Percentiles rank a stretch among this genome's conserved stretches.
phyloP scores from a whole-genome alignment of 192 early-diverging fungal genomes.

The Coemansia asiatica region DNA sequence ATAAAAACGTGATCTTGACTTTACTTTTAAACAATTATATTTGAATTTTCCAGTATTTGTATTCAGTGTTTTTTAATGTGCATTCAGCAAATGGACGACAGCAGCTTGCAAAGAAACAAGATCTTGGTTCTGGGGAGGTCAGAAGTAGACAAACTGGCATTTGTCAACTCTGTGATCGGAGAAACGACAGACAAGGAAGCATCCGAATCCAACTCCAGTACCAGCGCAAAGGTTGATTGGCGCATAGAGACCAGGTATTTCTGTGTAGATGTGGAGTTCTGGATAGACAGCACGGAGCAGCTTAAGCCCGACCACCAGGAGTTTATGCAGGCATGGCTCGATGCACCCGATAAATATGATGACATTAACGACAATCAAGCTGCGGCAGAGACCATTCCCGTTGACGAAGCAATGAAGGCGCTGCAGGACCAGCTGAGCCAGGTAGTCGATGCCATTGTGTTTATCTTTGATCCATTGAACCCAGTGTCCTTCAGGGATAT shows the following conservation, averaged over 20 bases:
- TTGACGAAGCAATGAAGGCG: constrained; percentile 18
- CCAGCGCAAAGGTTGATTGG: constrained; percentile 26
- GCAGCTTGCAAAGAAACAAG: constrained; percentile 33
- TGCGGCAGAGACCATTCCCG: constrained; percentile 10
- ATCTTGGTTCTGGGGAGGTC: constrained; percentile 43
- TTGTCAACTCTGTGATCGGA: constrained; percentile 17
- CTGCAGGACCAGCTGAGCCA: constrained; percentile 40
- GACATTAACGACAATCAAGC: not conserved
- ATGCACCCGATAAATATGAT: constrained; percentile 14
- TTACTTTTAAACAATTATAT: too few species aligned
- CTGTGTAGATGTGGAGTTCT: constrained; percentile 33
- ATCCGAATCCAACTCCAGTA: not conserved
- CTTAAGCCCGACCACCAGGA: constrained; percentile 5
- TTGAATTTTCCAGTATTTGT: too few species aligned
- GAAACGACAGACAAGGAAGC: not conserved
- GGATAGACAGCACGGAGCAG: constrained; percentile 46
- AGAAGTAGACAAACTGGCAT: constrained; percentile 14
- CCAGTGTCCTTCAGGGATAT: constrained; percentile 40
- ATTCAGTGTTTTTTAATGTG: not conserved
- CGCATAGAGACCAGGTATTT: constrained; percentile 44
- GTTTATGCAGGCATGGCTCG: constrained; percentile 37
- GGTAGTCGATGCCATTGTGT: constrained; percentile 45
- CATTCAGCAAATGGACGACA: constrained; percentile 7
- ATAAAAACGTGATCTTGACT: too few species aligned
- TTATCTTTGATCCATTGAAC: constrained; percentile 28